Percentiles rank a stretch among this genome's conserved stretches.
phyloP scores from a whole-genome alignment of 768 basidiomycete genomes.

The Daedalea quercina region DNA sequence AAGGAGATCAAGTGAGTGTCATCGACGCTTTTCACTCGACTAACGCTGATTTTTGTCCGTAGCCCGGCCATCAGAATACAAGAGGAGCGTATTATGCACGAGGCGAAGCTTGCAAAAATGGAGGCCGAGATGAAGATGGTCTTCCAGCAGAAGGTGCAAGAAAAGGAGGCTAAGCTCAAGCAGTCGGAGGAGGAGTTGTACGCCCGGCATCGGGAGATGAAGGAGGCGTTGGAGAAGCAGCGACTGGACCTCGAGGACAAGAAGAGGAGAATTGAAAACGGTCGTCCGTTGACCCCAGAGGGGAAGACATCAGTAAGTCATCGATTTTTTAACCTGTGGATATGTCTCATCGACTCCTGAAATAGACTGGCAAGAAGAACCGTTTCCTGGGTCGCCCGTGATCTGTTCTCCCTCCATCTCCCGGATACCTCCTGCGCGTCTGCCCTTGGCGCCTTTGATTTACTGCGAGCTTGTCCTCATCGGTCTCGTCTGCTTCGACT shows the following conservation, averaged over 20 bases:
- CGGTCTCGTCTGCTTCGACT: constrained; percentile 6
- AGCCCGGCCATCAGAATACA: constrained; percentile 95
- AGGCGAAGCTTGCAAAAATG: constrained; percentile 98
- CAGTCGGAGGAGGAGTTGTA: constrained; percentile 99
- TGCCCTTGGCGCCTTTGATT: constrained; percentile 14
- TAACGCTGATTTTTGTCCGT: constrained; percentile 4
- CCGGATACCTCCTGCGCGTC: constrained; percentile 9
- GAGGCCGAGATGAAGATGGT: constrained; percentile 99
- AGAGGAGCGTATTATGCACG: constrained; percentile 93
- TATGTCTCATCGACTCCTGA: too few species aligned
- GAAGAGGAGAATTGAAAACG: constrained; percentile 92
- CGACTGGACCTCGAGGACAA: constrained; percentile 94
- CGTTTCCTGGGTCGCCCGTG: constrained; percentile 44
- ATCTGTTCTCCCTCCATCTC: background rate
- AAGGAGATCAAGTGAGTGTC: constrained; percentile 93
- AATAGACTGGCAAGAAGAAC: constrained; percentile 60
- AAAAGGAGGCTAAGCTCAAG: constrained; percentile 98
- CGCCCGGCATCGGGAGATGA: constrained; percentile 98
- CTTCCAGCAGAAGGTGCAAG: constrained; percentile 99
- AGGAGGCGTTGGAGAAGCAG: constrained; percentile 97
- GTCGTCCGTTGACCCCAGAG: constrained; percentile 92
- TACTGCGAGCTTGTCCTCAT: background rate
- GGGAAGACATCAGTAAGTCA: constrained; percentile 66
- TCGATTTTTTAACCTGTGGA: background rate
- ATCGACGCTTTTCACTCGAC: background rate